phyloP scores from a whole-genome alignment of 192 early-diverging fungal species.

The Backusella morwellensis region DNA sequence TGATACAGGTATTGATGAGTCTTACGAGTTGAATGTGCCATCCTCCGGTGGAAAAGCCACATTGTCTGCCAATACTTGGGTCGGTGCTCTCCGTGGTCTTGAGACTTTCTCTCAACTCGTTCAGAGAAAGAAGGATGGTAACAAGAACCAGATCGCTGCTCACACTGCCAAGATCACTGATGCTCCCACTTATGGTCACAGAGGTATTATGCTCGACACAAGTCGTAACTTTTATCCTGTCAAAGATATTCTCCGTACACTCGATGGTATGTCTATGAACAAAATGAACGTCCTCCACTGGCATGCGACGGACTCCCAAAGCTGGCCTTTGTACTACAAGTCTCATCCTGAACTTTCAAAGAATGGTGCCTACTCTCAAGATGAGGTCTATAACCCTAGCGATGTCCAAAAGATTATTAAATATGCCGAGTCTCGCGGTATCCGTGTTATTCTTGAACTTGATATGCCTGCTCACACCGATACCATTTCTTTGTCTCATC shows the following conservation, averaged over 20 bases:
- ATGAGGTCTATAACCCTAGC: conserved; percentile 63
- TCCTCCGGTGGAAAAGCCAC: conserved; percentile 43
- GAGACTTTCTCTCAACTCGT: conserved; percentile 74
- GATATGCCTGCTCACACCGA: conserved; percentile 80
- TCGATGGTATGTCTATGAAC: conserved; percentile 69
- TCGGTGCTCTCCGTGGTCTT: conserved; percentile 69
- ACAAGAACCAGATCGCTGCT: conserved; percentile 42
- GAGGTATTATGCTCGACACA: conserved; percentile 69
- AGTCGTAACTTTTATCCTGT: conserved; percentile 66
- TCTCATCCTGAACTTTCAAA: conserved; percentile 58
- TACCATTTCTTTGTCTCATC: conserved; percentile 41
- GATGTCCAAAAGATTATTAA: conserved; percentile 67
- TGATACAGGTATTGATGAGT: conserved; percentile 61
- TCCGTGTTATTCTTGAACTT: conserved; percentile 84
- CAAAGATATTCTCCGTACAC: conserved; percentile 51
- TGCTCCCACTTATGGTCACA: conserved; percentile 63
- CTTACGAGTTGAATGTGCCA: conserved; percentile 67
- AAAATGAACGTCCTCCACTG: conserved; percentile 81
- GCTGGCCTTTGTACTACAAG: conserved; percentile 69
- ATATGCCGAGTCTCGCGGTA: conserved; percentile 71
- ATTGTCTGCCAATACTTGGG: conserved; percentile 56
- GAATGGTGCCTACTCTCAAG: conserved; percentile 62
- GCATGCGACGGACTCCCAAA: conserved; percentile 69
- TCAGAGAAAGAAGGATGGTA: conserved; percentile 31
- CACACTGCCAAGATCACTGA: conserved; percentile 61